A percentile compares a stretch with the other conserved stretches of the same genome.
Evolutionary conservation across 495 filamentous ascomycete species (phyloP).

Genomic region (Trypethelium eluteriae): DNA sequence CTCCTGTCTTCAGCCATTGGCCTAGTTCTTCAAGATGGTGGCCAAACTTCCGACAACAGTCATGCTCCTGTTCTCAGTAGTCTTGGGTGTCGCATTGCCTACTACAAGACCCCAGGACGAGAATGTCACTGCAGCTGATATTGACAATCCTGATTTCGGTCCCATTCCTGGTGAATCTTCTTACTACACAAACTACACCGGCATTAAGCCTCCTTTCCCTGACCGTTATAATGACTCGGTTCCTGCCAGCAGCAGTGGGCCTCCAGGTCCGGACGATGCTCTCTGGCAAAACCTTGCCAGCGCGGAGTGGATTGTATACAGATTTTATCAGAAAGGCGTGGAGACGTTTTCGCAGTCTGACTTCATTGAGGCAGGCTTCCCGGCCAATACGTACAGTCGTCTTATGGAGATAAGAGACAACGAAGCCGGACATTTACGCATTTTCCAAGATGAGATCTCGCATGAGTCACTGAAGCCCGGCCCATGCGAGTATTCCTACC

Average conservation of each 20-base stretch:
- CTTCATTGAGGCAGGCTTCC: slow-evolving; percentile 40
- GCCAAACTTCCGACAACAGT: background rate
- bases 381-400: slow-evolving; percentile 42
- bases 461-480: slow-evolving; percentile 47
- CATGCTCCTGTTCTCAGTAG: background rate
- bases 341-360: slow-evolving; percentile 39
- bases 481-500: slow-evolving; percentile 43
- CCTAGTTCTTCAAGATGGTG: background rate
- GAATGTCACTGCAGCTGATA: background rate
- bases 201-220: slow-evolving; percentile 40
- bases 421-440: slow-evolving; percentile 49
- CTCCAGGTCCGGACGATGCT: slow-evolving; percentile 39
- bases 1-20: background rate
- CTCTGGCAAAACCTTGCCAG: slow-evolving; percentile 48
- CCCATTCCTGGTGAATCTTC: slow-evolving; percentile 38
- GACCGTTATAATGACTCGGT: slow-evolving; percentile 40
- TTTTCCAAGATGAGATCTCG: slow-evolving; percentile 50
- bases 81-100: background rate
- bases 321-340: slow-evolving; percentile 47
- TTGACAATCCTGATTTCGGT: slow-evolving; percentile 1
- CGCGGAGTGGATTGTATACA: slow-evolving; percentile 50
- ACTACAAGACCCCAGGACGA: background rate
- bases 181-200: slow-evolving; percentile 40
- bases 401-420: slow-evolving; percentile 50
- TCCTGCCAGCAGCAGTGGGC: slow-evolving; percentile 36